These are phyloP conservation scores for Skeletonema grethae DNA, from an alignment of 108 stramenopile genomes.

Conservation along the genomic window DNA sequence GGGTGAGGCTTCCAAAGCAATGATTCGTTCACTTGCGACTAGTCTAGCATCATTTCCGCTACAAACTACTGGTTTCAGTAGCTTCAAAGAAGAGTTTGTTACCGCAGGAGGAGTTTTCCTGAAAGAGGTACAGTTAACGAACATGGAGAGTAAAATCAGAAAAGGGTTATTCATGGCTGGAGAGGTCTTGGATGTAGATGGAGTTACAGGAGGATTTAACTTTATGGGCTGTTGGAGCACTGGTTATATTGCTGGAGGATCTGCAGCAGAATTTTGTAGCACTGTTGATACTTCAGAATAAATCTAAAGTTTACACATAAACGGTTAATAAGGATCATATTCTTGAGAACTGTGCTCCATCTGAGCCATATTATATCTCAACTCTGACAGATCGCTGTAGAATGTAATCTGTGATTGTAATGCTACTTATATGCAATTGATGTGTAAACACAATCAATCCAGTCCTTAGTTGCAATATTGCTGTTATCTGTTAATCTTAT, in stretches of 20 bases:
- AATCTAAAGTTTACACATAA: background rate
- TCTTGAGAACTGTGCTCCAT: background rate
- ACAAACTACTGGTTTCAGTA: conserved; percentile 73
- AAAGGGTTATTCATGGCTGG: conserved; percentile 85
- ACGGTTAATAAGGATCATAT: too few relatives aligned
- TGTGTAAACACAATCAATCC: too few relatives aligned
- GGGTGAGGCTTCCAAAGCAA: conserved; percentile 73
- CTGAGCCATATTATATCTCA: too few relatives aligned
- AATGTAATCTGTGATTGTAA: too few relatives aligned
- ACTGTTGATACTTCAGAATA: background rate
- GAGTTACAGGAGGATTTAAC: conserved; percentile 90
- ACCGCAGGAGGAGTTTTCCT: conserved; percentile 87
- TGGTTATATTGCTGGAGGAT: conserved; percentile 1
- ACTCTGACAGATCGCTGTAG: too few relatives aligned
- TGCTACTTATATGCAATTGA: too few relatives aligned
- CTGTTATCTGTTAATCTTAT: too few relatives aligned
- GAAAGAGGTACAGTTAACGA: conserved; percentile 79
- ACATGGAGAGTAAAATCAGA: conserved; percentile 73
- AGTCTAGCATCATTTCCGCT: conserved; percentile 60
- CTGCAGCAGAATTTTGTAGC: conserved; percentile 41
- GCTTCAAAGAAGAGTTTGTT: conserved; percentile 95
- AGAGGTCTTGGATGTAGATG: conserved; percentile 89
- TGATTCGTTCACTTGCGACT: conserved; percentile 60
- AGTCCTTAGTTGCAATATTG: too few relatives aligned
- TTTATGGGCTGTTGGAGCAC: conserved; percentile 92